Conservation (phyloP, 495 filamentous ascomycete species). For the Hypoxylon crocopeplum region DNA sequence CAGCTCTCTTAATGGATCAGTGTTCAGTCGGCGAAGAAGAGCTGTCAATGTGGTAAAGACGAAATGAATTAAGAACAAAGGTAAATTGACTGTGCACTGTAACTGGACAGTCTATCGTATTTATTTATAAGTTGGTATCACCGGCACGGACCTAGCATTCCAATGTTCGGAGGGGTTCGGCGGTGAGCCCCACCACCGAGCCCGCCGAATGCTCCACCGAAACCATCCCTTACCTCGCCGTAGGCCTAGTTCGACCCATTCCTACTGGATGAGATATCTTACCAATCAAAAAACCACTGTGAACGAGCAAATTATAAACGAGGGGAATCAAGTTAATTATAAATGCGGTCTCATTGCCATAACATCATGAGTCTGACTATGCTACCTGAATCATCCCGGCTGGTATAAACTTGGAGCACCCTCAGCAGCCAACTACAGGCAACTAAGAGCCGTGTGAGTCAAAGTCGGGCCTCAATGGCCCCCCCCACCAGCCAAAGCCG, state of each 20-base stretch:
- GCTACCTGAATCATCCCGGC: constrained; percentile 29
- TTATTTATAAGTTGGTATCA: background rate
- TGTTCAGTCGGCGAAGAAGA: no score
- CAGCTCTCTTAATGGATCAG: no score
- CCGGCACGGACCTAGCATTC: background rate
- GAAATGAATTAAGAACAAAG: no score
- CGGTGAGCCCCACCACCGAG: constrained; percentile 21
- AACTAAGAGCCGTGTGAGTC: constrained; percentile 26
- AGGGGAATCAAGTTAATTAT: constrained; percentile 13
- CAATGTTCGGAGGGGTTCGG: constrained; percentile 15
- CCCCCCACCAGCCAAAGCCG: constrained; percentile 15
- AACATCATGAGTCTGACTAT: constrained; percentile 27
- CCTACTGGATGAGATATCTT: no score
- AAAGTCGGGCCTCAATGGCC: constrained; percentile 20
- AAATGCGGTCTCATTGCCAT: constrained; percentile 33
- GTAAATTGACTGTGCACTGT: no score
- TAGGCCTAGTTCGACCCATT: no score
- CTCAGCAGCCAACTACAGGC: constrained; percentile 8
- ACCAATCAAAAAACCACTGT: no score
- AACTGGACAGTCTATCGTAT: background rate
- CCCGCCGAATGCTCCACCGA: constrained; percentile 22
- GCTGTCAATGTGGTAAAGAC: no score
- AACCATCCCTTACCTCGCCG: no score
- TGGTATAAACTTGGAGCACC: constrained; percentile 21
- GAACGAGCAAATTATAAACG: no score